Percentiles rank a stretch among this genome's conserved stretches.
Conservation (phyloP, 1,284 basidiomycete genomes). For the Porogramme epimiltina region DNA sequence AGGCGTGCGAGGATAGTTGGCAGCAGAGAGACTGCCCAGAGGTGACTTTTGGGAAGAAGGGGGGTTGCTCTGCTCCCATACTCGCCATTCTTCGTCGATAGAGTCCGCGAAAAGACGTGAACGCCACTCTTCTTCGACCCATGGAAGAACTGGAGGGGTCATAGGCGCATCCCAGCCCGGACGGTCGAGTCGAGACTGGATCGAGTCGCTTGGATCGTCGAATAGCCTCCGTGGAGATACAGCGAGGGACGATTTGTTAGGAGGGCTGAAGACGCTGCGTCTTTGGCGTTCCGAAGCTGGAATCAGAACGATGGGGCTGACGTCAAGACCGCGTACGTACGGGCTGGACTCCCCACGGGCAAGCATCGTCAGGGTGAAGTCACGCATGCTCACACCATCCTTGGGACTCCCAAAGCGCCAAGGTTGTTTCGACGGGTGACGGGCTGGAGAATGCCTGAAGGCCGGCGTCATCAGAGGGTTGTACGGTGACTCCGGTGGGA, state of each 20-base stretch:
- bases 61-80: too few relatives aligned
- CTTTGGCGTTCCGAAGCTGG: conserved; percentile 32
- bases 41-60: too few relatives aligned
- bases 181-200: conserved; percentile 7
- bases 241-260: conserved; percentile 17
- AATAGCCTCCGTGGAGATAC: conserved; percentile 33
- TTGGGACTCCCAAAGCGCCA: conserved; percentile 66
- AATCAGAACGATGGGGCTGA: conserved; percentile 35
- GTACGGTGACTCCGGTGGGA: conserved; percentile 67
- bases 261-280: conserved; percentile 35
- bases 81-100: too few relatives aligned
- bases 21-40: too few relatives aligned
- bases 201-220: conserved; percentile 14
- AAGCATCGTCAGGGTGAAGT: conserved; percentile 66
- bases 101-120: too few relatives aligned
- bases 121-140: too few relatives aligned
- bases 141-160: too few relatives aligned
- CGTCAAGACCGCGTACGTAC: conserved; percentile 35
- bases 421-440: conserved; percentile 69
- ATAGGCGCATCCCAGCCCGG: conserved; percentile 6
- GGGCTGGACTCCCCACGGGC: conserved; percentile 45
- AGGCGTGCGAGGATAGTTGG: too few relatives aligned
- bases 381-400: conserved; percentile 67
- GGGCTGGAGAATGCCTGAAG: conserved; percentile 73
- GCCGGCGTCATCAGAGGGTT: conserved; percentile 70